phyloP scores from a whole-genome alignment of 2,329 filamentous ascomycete genomes.

The Tolypocladium tropicale region DNA sequence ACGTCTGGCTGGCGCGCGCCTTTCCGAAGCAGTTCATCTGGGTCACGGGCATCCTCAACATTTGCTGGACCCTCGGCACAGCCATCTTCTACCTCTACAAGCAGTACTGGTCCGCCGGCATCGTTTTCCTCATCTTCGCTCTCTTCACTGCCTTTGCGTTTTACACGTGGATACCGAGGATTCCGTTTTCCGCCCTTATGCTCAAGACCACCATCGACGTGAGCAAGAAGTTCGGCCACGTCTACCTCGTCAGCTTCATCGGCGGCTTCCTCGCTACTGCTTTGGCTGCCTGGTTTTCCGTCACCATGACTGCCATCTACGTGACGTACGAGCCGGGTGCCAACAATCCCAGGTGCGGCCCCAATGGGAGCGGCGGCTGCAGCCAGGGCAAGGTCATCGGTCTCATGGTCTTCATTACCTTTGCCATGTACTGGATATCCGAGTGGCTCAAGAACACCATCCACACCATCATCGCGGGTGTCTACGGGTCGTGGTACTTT shows the following conservation, averaged over 20 bases:
- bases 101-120: conserved; percentile 72
- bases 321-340: conserved; percentile 63
- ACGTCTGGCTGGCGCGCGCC: conserved; percentile 63
- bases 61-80: conserved; percentile 73
- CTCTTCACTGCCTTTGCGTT: conserved; percentile 36
- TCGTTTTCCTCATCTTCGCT: conserved; percentile 71
- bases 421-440: conserved; percentile 87
- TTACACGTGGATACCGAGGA: conserved; percentile 78
- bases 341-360: conserved; percentile 40
- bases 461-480: conserved; percentile 75
- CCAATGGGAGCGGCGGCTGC: conserved; percentile 49
- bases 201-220: conserved; percentile 78
- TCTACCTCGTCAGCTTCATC: conserved; percentile 76
- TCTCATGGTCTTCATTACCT: conserved; percentile 76
- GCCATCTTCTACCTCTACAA: conserved; percentile 76
- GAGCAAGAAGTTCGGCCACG: conserved; percentile 72
- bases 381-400: conserved; percentile 72
- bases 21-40: conserved; percentile 90
- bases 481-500: conserved; percentile 94
- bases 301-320: conserved; percentile 80
- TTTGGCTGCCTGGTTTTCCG: conserved; percentile 75
- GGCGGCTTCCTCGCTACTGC: conserved; percentile 68
- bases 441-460: conserved; percentile 93
- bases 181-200: conserved; percentile 88
- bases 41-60: conserved; percentile 83